Conservation (phyloP, 495 filamentous ascomycete species). For the Xanthoparmelia taractica region DNA sequence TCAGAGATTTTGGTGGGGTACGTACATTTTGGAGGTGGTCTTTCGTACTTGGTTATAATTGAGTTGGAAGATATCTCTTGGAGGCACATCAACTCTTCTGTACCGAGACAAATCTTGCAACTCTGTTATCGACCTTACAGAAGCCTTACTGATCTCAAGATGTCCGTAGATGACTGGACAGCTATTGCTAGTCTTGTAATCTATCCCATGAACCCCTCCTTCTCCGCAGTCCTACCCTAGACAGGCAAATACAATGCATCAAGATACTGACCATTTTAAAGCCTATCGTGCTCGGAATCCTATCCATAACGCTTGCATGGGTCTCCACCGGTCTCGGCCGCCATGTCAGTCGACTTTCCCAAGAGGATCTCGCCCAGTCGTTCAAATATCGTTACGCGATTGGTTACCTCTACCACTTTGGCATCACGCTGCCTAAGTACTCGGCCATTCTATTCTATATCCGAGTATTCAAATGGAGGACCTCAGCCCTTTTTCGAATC, state of each 20-base stretch:
- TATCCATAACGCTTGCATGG: background rate
- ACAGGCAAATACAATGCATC: background rate
- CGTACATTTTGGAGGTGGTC: too few relatives aligned
- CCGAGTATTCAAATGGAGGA: constrained; percentile 1
- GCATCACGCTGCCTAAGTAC: constrained; percentile 4
- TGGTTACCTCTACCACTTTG: background rate
- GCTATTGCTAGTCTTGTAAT: constrained; percentile 6
- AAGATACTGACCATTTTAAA: background rate
- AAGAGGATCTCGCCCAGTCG: background rate
- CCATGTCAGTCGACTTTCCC: background rate
- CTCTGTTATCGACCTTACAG: too few relatives aligned
- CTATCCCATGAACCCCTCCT: too few relatives aligned
- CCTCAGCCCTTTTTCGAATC: background rate
- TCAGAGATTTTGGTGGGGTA: constrained; percentile 8
- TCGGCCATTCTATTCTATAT: constrained; percentile 5
- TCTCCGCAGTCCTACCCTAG: too few relatives aligned
- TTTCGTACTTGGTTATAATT: too few relatives aligned
- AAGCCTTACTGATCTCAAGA: too few relatives aligned
- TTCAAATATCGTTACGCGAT: background rate
- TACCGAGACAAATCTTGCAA: too few relatives aligned
- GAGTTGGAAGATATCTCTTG: too few relatives aligned
- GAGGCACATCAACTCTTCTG: too few relatives aligned
- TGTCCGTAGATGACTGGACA: background rate
- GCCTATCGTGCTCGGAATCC: background rate
- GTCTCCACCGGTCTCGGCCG: background rate